Evolutionary conservation across 805 yeast species (phyloP), one percentile per base, ranked within the genome.

Genomic region (Candida koratica): DNA sequence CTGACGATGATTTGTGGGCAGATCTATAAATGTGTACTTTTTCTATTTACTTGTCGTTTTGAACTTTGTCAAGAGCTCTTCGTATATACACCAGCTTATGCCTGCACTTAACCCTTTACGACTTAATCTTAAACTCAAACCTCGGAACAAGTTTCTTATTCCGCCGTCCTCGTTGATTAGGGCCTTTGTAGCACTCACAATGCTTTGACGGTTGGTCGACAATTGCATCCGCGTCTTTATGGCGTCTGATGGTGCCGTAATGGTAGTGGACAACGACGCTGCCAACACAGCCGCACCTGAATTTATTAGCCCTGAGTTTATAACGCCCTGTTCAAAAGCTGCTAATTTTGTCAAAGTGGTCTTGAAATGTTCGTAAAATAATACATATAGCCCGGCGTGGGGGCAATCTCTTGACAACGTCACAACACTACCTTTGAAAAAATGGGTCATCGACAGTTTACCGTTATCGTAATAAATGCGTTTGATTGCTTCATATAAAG

Each of bases 21-120:
- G n/a, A n/a, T n/a, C n/a, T n/a, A n/a, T n/a, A n/a, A n/a, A n/a
- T n/a, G n/a, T n/a, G n/a, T n/a, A n/a, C n/a, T n/a, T n/a, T n/a
- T n/a, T 20, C 23, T 20, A 20, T 20, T 20, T 20, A 20, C 23
- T 8, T 20, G 23, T 8, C 6, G 12, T 14, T 24, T 11, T n/a
- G 7, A 29, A 19, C 17, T 29, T 29, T 18, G 72, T 73, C 25
- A 90, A 74, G 37, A 90, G 61, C 54, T 93, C 97, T 58, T 93
- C 98, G 56, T 90, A 93, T 16, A 93, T 81, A 41, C 96, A 86
- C 98, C 98, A 93, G 33, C 96, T 88, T 42, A 93, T 87, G 1
- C 96, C 97, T 0, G 97, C 90, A 58, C 95, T 84, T 32, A 85
- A 57, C 0, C 90, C 96, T 60, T 93, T 93, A 48, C 97, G 71